A percentile compares a stretch with the other conserved stretches of the same genome.
Evolutionary conservation across 2,329 filamentous ascomycete genomes (phyloP).

Genomic region (Davidsoniella neocaledoniae): DNA sequence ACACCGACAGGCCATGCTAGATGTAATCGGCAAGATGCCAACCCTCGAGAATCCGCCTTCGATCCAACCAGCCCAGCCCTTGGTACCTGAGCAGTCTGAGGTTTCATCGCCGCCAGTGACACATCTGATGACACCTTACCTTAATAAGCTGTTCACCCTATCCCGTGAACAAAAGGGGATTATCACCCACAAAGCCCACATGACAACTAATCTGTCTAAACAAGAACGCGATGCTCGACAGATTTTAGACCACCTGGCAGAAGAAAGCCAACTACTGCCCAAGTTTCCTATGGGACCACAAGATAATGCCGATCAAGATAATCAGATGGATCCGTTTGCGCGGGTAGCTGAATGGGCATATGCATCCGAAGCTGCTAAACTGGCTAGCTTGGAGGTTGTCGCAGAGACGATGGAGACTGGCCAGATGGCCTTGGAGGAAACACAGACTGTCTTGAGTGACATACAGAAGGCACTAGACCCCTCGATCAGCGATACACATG

Average conservation of each 20-base stretch:
- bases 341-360: constrained; percentile 41
- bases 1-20: constrained; percentile 27
- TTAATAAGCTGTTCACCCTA: constrained; percentile 34
- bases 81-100: constrained; percentile 2
- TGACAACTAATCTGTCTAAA: constrained; percentile 32
- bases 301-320: constrained; percentile 27
- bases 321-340: constrained; percentile 17
- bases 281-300: constrained; percentile 29
- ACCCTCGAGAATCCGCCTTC: constrained; percentile 9
- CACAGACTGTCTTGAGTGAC: constrained; percentile 31
- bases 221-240: constrained; percentile 34
- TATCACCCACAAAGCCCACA: constrained; percentile 41
- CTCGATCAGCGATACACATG: constrained; percentile 13
- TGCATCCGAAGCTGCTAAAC: constrained; percentile 43
- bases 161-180: constrained; percentile 39
- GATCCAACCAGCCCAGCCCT: constrained; percentile 7
- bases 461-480: constrained; percentile 32
- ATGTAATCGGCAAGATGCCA: constrained; percentile 3
- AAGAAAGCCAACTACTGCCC: constrained; percentile 46
- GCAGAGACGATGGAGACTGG: constrained; percentile 43
- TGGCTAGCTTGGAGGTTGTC: constrained; percentile 38
- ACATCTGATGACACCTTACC: constrained; percentile 38
- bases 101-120: constrained; percentile 14
- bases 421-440: constrained; percentile 36
- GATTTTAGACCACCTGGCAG: constrained; percentile 34